phyloP scores from a whole-genome alignment of 129 eudicot species.

The Oenanthe sinensis region DNA sequence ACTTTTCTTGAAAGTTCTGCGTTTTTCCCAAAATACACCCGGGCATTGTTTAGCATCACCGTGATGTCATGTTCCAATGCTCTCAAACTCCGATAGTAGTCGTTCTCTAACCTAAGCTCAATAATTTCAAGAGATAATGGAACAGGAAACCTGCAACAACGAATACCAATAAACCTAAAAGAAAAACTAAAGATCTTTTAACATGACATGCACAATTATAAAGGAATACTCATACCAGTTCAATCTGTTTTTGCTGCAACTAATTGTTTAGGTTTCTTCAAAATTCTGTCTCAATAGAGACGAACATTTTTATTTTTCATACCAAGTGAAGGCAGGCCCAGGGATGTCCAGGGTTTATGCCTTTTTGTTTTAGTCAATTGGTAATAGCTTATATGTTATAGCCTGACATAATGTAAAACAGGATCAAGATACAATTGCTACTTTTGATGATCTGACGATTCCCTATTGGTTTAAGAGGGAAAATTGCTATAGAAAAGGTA shows the following conservation, averaged over 20 bases:
- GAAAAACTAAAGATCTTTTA: not conserved
- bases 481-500: not conserved
- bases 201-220: not conserved
- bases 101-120: slow-evolving; percentile 39
- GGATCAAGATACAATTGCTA: not conserved
- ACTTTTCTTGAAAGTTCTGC: slow-evolving; percentile 39
- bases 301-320: not conserved
- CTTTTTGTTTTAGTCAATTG: not conserved
- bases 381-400: not conserved
- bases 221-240: not conserved
- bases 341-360: not conserved
- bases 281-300: not conserved
- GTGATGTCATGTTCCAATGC: slow-evolving; percentile 60
- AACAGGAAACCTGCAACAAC: slow-evolving; percentile 65
- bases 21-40: slow-evolving; percentile 28
- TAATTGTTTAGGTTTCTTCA: not conserved
- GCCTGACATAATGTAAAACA: not conserved
- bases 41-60: slow-evolving; percentile 54
- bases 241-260: not conserved
- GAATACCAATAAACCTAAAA: not conserved
- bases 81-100: slow-evolving; percentile 50
- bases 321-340: not conserved
- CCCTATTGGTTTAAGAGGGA: not conserved
- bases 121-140: slow-evolving; percentile 70
- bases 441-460: not conserved